These are phyloP conservation scores for Podospora tetraspora DNA, from an alignment of 495 filamentous ascomycete genomes.

Conservation along the genomic window DNA sequence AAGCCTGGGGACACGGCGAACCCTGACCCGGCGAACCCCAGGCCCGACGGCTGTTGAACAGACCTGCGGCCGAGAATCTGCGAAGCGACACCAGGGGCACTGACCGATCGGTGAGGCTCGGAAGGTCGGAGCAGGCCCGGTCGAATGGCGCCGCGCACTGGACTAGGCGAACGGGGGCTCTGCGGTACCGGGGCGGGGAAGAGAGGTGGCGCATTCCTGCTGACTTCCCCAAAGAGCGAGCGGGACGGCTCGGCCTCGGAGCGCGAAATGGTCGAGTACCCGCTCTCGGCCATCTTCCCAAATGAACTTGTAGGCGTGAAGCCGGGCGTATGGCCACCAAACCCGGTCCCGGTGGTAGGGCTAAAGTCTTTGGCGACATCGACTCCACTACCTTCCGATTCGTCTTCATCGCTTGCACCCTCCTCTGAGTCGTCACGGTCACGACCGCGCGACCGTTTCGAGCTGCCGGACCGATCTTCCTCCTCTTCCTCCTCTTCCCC, in stretches of 20 bases:
- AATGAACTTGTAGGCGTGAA: slow-evolving; percentile 65
- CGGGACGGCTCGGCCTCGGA: slow-evolving; percentile 40
- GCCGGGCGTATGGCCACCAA: slow-evolving; percentile 46
- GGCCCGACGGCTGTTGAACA: slow-evolving; percentile 16
- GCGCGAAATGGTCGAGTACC: slow-evolving; percentile 44
- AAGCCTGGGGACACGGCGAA: slow-evolving; percentile 2
- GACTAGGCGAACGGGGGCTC: slow-evolving; percentile 75
- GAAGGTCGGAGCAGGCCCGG: slow-evolving; percentile 41
- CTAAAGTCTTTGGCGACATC: slow-evolving; percentile 66
- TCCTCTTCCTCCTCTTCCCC: slow-evolving; percentile 25
- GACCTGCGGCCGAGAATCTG: slow-evolving; percentile 36
- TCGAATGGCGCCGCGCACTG: slow-evolving; percentile 52
- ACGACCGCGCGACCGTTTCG: neutral
- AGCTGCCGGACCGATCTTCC: neutral
- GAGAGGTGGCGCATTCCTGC: slow-evolving; percentile 44
- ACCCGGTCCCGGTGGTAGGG: slow-evolving; percentile 43
- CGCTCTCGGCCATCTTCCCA: slow-evolving; percentile 42
- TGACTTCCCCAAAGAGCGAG: slow-evolving; percentile 62
- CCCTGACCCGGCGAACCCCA: neutral
- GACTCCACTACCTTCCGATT: slow-evolving; percentile 54
- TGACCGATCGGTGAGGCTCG: slow-evolving; percentile 52
- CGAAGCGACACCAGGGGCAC: slow-evolving; percentile 50
- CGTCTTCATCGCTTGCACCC: slow-evolving; percentile 36
- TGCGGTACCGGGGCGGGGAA: slow-evolving; percentile 55
- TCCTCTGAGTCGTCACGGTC: slow-evolving; percentile 20